Conservation (phyloP, 2,329 filamentous ascomycete species). For the Exserohilum turcica region DNA sequence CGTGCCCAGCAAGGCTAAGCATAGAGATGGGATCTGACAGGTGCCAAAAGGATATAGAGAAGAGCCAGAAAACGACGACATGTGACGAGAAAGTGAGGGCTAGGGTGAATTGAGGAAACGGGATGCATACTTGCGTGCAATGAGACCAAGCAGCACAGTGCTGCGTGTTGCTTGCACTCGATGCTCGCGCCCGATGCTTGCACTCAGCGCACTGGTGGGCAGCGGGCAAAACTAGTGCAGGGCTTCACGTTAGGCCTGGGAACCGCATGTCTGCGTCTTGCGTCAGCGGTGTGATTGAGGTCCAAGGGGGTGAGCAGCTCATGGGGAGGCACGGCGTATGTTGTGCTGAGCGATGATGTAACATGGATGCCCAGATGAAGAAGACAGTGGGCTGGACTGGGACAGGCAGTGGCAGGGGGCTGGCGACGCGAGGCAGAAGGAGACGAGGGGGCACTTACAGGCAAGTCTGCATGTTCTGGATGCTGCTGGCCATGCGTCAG, state of each 20-base stretch:
- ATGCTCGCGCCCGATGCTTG: neutral
- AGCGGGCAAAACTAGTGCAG: neutral
- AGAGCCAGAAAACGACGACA: neutral
- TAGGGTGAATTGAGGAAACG: no score
- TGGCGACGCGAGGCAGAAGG: neutral
- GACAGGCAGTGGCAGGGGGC: neutral
- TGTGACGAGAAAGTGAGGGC: neutral
- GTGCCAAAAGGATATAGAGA: neutral
- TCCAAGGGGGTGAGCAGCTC: neutral
- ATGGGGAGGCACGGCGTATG: neutral
- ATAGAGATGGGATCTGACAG: neutral
- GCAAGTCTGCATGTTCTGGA: neutral
- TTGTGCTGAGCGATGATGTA: slow-evolving; percentile 13
- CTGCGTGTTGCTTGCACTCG: neutral
- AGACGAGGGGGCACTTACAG: neutral
- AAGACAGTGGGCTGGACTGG: neutral
- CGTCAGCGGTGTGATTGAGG: neutral
- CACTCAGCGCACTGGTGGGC: neutral
- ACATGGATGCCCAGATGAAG: slow-evolving; percentile 1
- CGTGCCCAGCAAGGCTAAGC: neutral
- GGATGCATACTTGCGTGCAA: no score
- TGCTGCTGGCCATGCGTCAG: neutral
- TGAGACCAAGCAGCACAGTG: no score
- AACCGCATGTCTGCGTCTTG: neutral
- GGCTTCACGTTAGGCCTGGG: neutral